phyloP scores from a whole-genome alignment of 78 protist species.

The Chrysochromulina parva region DNA sequence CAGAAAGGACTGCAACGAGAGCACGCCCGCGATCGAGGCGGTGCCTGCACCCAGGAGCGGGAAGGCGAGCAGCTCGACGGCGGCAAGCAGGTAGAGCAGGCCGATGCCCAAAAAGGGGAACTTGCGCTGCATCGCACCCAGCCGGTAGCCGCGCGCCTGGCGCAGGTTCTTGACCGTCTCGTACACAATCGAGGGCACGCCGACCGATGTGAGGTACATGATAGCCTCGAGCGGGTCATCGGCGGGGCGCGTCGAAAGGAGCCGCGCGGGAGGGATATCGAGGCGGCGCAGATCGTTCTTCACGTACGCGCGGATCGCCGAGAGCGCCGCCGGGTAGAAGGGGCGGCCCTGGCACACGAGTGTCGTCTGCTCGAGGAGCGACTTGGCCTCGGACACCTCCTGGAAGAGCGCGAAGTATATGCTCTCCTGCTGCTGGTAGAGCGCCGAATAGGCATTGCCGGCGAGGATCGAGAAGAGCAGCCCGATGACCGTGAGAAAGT shows the following conservation, averaged over 20 bases:
- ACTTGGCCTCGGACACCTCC: constrained; percentile 31
- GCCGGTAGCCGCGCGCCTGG: constrained; percentile 41
- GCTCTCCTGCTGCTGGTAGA: constrained; percentile 38
- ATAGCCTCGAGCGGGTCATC: constrained; percentile 25
- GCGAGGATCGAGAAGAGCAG: constrained; percentile 39
- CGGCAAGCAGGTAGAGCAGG: constrained; percentile 29
- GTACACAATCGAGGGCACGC: constrained; percentile 32
- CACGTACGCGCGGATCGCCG: neutral
- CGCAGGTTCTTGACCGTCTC: constrained; percentile 39
- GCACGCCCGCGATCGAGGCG: neutral
- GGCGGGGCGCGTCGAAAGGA: neutral
- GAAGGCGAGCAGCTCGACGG: constrained; percentile 23
- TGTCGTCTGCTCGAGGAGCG: constrained; percentile 27
- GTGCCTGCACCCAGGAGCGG: constrained; percentile 42
- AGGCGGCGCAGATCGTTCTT: constrained; percentile 26
- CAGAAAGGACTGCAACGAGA: constrained; percentile 2
- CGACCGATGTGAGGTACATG: constrained; percentile 37
- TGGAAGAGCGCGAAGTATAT: constrained; percentile 41
- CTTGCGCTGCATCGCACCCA: constrained; percentile 43
- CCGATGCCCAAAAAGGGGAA: constrained; percentile 14
- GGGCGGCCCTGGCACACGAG: constrained; percentile 46
- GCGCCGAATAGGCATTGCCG: constrained; percentile 30
- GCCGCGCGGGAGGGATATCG: constrained; percentile 30
- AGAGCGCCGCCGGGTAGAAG: constrained; percentile 29
- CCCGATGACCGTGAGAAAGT: constrained; percentile 33